Base-by-base conservation (phyloP, 441 rosid species). In the Adansonia madagascariensis region DNA sequence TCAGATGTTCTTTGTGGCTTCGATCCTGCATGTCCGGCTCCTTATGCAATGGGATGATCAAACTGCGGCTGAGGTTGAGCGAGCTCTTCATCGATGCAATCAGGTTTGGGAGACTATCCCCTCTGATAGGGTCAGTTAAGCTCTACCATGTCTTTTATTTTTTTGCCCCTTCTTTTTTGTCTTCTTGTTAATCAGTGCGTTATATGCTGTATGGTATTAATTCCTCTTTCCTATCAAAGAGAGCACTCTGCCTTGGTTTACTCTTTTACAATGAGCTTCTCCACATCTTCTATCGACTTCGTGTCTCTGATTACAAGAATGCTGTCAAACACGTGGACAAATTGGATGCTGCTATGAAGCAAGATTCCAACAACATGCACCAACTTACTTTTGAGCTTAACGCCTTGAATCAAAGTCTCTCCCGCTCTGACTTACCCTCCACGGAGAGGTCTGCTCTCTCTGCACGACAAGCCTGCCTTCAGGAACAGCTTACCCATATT, bases 1-100 rank as follows among this genome's bases (percentile, higher is more conserved):
- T 75, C 84, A 95, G 97, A 91, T 95, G 98, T 95, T 95, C 88
- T 95, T 95, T 76, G 91, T 91, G 2, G 89, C 97, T 78, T 91
- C 97, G 17, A 81, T 88, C 61, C 88, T 95, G 63, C 99, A 95
- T 22, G 99, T 90, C 75, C 98, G 91, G 79, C 94, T 95, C 61
- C 76, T 57, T 73, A 93, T 93, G 93, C 96, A 89, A 84, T 93
- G 98, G 96, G 85, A 82, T 35, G 94, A 93, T 76, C 92, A 89
- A 71, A 87, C 75, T 79, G 82, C 87, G 2, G 91, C 92, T 75
- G 84, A 85, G 7, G 92, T 95, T 74, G 94, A 89, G 71, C 85
- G 78, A 65, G 90, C 99, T 76, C 87, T 93, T 66, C 75, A 72
- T 60, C 86, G 87, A 76, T 95, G 99, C 53, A 89, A 95, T 76